Evolutionary conservation across 2,329 filamentous ascomycete genomes (phyloP).

Genomic region (Fulvia fulva): DNA sequence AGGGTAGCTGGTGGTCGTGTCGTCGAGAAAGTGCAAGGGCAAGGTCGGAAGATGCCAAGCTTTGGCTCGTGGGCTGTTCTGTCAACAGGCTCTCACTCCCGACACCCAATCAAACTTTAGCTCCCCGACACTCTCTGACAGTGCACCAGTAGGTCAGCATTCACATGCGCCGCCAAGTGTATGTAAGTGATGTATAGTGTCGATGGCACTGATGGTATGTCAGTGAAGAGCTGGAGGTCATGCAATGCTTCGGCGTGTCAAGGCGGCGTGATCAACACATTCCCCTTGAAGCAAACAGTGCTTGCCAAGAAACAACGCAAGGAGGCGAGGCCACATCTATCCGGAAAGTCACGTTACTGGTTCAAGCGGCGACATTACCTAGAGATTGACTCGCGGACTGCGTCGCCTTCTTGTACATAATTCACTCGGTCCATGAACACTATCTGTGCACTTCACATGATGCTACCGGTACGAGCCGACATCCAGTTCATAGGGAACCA

Average conservation of each 20-base stretch:
- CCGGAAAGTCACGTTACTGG: not conserved
- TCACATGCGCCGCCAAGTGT: not conserved
- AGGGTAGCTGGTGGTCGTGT: not conserved
- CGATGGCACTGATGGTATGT: not conserved
- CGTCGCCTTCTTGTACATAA: not conserved
- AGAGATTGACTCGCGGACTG: too few species aligned
- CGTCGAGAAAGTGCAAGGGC: not conserved
- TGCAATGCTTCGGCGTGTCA: not conserved
- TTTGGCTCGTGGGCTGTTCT: not conserved
- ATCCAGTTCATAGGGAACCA: too few species aligned
- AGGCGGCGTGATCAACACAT: not conserved
- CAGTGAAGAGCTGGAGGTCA: not conserved
- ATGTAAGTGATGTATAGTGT: not conserved
- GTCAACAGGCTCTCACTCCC: conserved; percentile 1
- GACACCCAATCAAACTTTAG: conserved; percentile 1
- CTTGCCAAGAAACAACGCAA: not conserved
- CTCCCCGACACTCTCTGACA: not conserved
- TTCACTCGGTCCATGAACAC: not conserved
- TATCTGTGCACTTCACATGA: too few species aligned
- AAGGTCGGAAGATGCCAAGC: not conserved
- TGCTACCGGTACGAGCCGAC: too few species aligned
- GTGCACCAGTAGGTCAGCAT: not conserved
- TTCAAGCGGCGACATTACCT: not conserved
- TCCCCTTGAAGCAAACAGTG: conserved; percentile 1
- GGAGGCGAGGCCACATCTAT: not conserved